A percentile compares a stretch with the other conserved stretches of the same genome.
phyloP scores from a whole-genome alignment of 139 green algal genomes.

The Chlorella sp. region DNA sequence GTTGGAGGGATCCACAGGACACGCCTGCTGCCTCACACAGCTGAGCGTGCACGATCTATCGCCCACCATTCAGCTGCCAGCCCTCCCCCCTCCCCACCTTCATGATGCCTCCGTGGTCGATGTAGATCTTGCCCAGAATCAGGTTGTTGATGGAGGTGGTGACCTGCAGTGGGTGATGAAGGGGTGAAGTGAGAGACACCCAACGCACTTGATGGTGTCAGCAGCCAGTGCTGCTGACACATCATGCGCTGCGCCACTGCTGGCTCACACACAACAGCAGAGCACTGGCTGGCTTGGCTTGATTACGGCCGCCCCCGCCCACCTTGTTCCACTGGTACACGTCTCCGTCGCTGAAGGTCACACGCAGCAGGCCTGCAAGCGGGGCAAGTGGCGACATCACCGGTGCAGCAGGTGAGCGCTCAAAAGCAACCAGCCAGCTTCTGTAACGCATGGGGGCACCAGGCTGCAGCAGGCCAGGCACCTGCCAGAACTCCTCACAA shows the following conservation, averaged over 20 bases:
- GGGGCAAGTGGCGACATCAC: not conserved
- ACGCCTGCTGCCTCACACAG: no score
- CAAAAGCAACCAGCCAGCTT: not conserved
- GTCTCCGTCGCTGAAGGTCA: conserved; percentile 82
- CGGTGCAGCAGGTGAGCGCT: no score
- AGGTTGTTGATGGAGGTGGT: conserved; percentile 90
- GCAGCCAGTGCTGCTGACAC: not conserved
- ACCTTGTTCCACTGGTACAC: conserved; percentile 87
- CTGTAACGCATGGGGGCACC: no score
- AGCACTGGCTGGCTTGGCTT: not conserved
- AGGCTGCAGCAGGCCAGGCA: not conserved
- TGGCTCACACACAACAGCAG: not conserved
- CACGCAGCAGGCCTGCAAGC: conserved; percentile 51
- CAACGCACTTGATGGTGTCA: no score
- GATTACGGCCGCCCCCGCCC: not conserved
- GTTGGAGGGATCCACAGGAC: no score
- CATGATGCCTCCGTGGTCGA: conserved; percentile 91
- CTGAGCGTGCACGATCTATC: no score
- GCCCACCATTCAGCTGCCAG: no score
- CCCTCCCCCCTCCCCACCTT: no score
- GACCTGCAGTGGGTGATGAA: not conserved
- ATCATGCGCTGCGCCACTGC: not conserved
- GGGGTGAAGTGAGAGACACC: no score
- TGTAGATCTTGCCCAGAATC: conserved; percentile 91
- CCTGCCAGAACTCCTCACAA: no score